Conservation (phyloP, 495 filamentous ascomycete species). For the Talaromyces liani region DNA sequence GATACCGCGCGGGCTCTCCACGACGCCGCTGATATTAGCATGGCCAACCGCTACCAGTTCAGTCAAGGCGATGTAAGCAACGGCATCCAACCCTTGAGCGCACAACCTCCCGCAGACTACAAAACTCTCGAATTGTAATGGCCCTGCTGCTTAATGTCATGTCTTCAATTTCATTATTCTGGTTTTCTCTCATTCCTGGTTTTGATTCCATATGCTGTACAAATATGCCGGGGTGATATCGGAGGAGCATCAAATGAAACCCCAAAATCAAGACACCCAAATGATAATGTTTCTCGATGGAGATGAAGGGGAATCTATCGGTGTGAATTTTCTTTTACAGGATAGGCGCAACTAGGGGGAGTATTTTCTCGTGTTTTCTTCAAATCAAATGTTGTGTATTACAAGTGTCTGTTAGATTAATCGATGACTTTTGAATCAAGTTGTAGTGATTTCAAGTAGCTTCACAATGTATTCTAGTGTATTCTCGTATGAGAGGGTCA, state of each 20-base stretch:
- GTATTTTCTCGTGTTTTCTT: slow-evolving; percentile 1
- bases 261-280: neutral
- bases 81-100: slow-evolving; percentile 58
- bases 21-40: slow-evolving; percentile 34
- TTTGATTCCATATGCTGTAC: slow-evolving; percentile 11
- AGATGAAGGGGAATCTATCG: neutral
- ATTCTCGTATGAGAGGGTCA: neutral
- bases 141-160: slow-evolving; percentile 17
- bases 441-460: neutral
- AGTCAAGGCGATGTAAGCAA: slow-evolving; percentile 33
- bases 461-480: too few species aligned
- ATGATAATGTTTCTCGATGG: slow-evolving; percentile 1
- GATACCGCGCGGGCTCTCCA: slow-evolving; percentile 48
- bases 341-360: slow-evolving; percentile 8
- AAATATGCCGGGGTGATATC: slow-evolving; percentile 7
- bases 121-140: slow-evolving; percentile 41
- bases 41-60: slow-evolving; percentile 56
- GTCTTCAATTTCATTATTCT: slow-evolving; percentile 11
- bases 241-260: neutral
- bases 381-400: neutral
- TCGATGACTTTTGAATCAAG: slow-evolving; percentile 1
- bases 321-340: slow-evolving; percentile 4
- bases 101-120: slow-evolving; percentile 45
- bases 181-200: slow-evolving; percentile 7
- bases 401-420: slow-evolving; percentile 15